Evolutionary conservation across 345 rosid genomes (phyloP).

Genomic region (Populus deltoides): DNA sequence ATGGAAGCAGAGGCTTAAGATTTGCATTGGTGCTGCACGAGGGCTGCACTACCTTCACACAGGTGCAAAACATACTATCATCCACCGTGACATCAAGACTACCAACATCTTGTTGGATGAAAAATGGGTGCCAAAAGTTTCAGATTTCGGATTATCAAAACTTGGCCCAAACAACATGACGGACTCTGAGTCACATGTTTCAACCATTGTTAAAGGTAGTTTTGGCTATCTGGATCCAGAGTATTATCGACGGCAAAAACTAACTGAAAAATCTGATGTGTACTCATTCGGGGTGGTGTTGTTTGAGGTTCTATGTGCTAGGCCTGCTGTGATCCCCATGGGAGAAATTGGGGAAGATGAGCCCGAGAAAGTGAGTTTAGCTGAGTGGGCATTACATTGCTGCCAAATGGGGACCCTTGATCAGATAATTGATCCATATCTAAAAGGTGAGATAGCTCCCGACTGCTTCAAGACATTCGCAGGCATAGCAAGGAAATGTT

Average conservation of each 20-base stretch:
- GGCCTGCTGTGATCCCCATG: conserved; percentile 24
- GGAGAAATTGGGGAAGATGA: conserved; percentile 1
- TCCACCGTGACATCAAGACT: conserved; percentile 21
- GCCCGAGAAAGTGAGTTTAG: conserved; percentile 24
- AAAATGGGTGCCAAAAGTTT: conserved; percentile 15
- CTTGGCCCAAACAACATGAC: background rate
- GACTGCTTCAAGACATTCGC: conserved; percentile 16
- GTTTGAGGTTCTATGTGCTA: conserved; percentile 30
- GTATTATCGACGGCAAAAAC: background rate
- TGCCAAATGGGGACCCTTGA: conserved; percentile 22
- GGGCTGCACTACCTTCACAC: conserved; percentile 22
- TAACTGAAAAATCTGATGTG: conserved; percentile 17
- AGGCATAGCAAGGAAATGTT: conserved; percentile 9
- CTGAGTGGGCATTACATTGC: conserved; percentile 24
- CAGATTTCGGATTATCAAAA: conserved; percentile 22
- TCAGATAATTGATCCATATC: conserved; percentile 24
- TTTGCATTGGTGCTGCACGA: conserved; percentile 14
- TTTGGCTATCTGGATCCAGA: conserved; percentile 21
- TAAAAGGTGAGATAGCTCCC: conserved; percentile 24
- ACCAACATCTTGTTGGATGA: conserved; percentile 15
- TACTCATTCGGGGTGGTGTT: conserved; percentile 38
- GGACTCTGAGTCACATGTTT: background rate
- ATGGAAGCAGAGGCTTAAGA: conserved; percentile 13
- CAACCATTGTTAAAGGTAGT: background rate
- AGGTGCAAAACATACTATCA: background rate